phyloP scores from a whole-genome alignment of 1,284 basidiomycete species.

The Paramarasmius palmivorus region DNA sequence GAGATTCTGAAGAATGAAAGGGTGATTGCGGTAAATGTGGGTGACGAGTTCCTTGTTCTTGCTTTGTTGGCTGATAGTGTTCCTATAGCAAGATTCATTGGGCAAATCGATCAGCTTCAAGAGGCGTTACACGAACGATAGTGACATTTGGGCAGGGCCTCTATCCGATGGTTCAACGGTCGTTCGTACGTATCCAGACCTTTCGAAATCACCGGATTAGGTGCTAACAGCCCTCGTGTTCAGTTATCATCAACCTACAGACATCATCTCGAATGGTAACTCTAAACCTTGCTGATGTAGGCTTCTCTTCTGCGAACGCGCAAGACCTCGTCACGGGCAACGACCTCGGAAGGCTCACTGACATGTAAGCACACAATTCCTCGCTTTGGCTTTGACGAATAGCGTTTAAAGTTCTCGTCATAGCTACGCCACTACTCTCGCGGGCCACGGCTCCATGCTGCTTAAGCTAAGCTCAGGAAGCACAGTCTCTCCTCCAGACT shows the following conservation, averaged over 20 bases:
- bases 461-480: slow-evolving; percentile 37
- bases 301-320: slow-evolving; percentile 39
- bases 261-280: slow-evolving; percentile 37
- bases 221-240: slow-evolving; percentile 4
- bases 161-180: slow-evolving; percentile 50
- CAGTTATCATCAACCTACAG: slow-evolving; percentile 48
- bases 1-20: slow-evolving; percentile 40
- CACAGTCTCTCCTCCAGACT: slow-evolving; percentile 27
- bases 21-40: slow-evolving; percentile 44
- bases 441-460: slow-evolving; percentile 40
- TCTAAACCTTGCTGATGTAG: slow-evolving; percentile 42
- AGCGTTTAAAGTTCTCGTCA: background rate
- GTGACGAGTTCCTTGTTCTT: slow-evolving; percentile 15
- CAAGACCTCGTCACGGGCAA: slow-evolving; percentile 40
- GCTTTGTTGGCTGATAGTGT: no score
- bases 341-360: slow-evolving; percentile 36
- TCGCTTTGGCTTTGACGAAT: background rate
- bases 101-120: slow-evolving; percentile 47
- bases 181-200: slow-evolving; percentile 32
- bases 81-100: slow-evolving; percentile 45
- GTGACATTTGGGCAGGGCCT: slow-evolving; percentile 52
- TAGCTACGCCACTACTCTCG: slow-evolving; percentile 38
- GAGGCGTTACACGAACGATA: slow-evolving; percentile 48
- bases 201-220: background rate
- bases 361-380: slow-evolving; percentile 29